Conservation (phyloP, 495 filamentous ascomycete genomes). For the Patellaria atrata region DNA sequence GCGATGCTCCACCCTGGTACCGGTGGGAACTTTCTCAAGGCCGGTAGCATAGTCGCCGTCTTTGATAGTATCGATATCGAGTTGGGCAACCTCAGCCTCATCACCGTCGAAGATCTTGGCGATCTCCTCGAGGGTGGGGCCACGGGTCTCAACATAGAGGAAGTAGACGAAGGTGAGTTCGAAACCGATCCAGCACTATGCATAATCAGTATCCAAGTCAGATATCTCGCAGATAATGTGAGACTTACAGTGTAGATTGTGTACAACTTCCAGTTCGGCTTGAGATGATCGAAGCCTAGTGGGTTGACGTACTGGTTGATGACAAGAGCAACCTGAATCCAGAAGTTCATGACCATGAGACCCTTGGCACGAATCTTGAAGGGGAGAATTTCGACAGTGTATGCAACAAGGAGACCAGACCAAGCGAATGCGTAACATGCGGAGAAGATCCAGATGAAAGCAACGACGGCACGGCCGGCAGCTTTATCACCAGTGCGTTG, state of each 20-base stretch:
- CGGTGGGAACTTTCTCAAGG: conserved; percentile 13
- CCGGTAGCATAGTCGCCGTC: conserved; percentile 2
- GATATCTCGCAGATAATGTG: conserved; percentile 7
- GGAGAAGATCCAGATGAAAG: conserved; percentile 24
- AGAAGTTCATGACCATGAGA: conserved; percentile 50
- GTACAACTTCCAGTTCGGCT: conserved; percentile 23
- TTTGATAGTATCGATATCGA: conserved; percentile 13
- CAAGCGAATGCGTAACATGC: conserved; percentile 20
- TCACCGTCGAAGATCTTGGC: conserved; percentile 45
- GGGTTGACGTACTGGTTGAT: conserved; percentile 35
- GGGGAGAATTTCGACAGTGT: conserved; percentile 46
- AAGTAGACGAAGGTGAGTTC: conserved; percentile 39
- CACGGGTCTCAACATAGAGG: conserved; percentile 53
- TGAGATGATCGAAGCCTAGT: conserved; percentile 18
- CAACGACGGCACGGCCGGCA: conserved; percentile 17
- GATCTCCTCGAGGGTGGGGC: conserved; percentile 55
- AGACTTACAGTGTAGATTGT: conserved; percentile 21
- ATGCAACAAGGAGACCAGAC: conserved; percentile 41
- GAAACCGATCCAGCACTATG: conserved; percentile 18
- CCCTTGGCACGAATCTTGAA: conserved; percentile 58
- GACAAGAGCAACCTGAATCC: conserved; percentile 41
- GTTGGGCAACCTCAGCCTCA: conserved; percentile 17
- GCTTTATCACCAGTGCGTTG: conserved; percentile 10
- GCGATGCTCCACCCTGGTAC: too few species aligned
- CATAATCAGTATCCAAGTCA: neutral